Conservation (phyloP, 192 early-diverging fungal species). For the Coemansia sp. region DNA sequence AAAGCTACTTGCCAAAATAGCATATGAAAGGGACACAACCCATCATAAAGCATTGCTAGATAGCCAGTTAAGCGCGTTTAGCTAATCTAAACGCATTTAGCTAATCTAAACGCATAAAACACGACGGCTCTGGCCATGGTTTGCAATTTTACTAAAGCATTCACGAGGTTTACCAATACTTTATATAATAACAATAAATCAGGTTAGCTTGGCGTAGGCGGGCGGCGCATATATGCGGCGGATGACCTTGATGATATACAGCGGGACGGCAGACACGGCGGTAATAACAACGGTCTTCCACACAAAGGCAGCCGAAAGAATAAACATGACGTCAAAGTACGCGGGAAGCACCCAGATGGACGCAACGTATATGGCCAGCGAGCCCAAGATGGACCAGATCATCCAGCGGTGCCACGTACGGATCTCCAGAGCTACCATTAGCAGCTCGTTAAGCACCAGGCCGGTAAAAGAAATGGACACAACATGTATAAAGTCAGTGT, state of each 20-base stretch:
- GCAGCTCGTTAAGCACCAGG: constrained; percentile 87
- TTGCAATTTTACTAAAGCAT: no score
- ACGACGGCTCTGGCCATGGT: no score
- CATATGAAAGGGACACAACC: no score
- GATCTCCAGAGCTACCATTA: constrained; percentile 95
- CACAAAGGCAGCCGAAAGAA: constrained; percentile 76
- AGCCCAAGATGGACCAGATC: constrained; percentile 79
- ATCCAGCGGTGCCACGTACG: constrained; percentile 91
- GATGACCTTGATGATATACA: constrained; percentile 82
- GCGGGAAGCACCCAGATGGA: constrained; percentile 88
- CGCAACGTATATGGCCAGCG: constrained; percentile 76
- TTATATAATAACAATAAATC: no score
- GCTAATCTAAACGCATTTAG: no score
- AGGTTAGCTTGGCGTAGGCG: constrained; percentile 79
- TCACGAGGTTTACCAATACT: no score
- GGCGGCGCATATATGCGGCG: constrained; percentile 81
- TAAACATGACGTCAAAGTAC: constrained; percentile 90
- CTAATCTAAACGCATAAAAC: no score
- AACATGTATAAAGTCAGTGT: constrained; percentile 92
- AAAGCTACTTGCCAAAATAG: no score
- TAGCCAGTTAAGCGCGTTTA: no score
- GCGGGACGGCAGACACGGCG: constrained; percentile 77
- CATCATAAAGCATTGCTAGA: no score
- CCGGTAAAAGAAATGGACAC: constrained; percentile 95
- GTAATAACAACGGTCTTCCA: constrained; percentile 92